Conservation (phyloP, 345 rosid genomes). For the Anastatica hierochuntica region DNA sequence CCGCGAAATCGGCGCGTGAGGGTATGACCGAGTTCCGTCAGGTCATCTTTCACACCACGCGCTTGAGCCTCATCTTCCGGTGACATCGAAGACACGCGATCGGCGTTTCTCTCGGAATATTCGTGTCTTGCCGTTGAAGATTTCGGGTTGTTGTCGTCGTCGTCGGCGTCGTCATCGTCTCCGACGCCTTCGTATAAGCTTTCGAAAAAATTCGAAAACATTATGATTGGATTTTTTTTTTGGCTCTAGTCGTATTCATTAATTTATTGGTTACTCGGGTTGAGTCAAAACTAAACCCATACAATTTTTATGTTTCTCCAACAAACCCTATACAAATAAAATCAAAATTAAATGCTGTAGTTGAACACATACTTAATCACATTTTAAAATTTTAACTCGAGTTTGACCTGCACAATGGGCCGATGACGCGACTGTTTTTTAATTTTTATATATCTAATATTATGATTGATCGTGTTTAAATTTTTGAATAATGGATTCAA, state of each 20-base stretch:
- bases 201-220: constrained; percentile 28
- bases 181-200: constrained; percentile 26
- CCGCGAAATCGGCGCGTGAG: constrained; percentile 78
- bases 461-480: too few species aligned
- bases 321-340: constrained; percentile 9
- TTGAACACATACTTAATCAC: too few species aligned
- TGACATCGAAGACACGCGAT: too few species aligned
- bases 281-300: neutral
- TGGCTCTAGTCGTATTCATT: too few species aligned
- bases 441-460: too few species aligned
- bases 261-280: neutral
- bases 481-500: too few species aligned
- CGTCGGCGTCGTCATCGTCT: constrained; percentile 17
- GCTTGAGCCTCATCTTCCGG: constrained; percentile 26
- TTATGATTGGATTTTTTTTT: constrained; percentile 10
- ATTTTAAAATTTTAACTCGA: too few species aligned
- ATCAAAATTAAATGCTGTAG: too few species aligned
- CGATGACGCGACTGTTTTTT: too few species aligned
- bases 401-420: too few species aligned
- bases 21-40: constrained; percentile 68
- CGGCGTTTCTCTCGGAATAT: neutral
- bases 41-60: constrained; percentile 81
- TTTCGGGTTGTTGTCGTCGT: constrained; percentile 2
- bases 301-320: neutral
- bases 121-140: too few species aligned